These are phyloP conservation scores for Parastagonospora nodorum DNA, from an alignment of 2,329 filamentous ascomycete genomes.

Conservation along the genomic window DNA sequence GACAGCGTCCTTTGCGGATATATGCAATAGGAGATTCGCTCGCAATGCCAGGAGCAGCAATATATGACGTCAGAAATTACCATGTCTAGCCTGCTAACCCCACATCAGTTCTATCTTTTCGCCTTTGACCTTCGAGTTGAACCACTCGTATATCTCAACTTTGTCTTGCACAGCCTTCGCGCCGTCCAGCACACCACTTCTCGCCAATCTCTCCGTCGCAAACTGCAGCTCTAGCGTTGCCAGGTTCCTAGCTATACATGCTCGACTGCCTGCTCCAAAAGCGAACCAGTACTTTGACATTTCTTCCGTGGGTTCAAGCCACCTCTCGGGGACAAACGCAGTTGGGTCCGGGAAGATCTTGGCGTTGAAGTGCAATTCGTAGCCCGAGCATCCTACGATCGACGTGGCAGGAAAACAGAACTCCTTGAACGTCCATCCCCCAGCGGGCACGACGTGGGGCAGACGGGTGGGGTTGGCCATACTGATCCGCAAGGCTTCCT, in stretches of 20 bases:
- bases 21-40: no score
- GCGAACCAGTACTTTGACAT: conserved; percentile 43
- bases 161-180: conserved; percentile 48
- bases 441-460: conserved; percentile 32
- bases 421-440: conserved; percentile 33
- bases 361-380: conserved; percentile 33
- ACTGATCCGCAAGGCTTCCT: conserved; percentile 52
- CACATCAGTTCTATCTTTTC: conserved; percentile 52
- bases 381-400: conserved; percentile 35
- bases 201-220: conserved; percentile 49
- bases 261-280: conserved; percentile 38
- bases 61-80: no score
- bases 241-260: conserved; percentile 39
- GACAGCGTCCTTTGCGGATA: no score
- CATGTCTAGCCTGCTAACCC: background rate
- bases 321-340: conserved; percentile 39
- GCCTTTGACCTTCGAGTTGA: conserved; percentile 59
- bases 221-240: conserved; percentile 35
- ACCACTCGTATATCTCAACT: conserved; percentile 62
- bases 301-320: conserved; percentile 28
- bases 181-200: conserved; percentile 52
- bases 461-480: conserved; percentile 45
- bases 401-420: conserved; percentile 29
- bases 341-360: conserved; percentile 20
- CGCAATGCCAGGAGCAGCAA: no score